Percentiles rank a stretch among this genome's conserved stretches.
Evolutionary conservation across 768 basidiomycete genomes (phyloP).

Genomic region (Podaxis rugospora): DNA sequence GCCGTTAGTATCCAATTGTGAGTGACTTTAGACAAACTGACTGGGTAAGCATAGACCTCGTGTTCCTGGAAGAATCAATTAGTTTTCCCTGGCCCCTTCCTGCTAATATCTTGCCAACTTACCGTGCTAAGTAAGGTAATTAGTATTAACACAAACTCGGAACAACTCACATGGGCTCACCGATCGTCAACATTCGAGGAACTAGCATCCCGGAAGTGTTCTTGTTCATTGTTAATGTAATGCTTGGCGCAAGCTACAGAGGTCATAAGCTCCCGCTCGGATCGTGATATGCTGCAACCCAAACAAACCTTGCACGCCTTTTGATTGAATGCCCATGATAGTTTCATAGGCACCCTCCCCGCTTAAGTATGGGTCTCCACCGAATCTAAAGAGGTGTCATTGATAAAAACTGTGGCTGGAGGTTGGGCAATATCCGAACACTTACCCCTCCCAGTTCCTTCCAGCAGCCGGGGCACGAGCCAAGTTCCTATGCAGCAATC

Average conservation of each 20-base stretch:
- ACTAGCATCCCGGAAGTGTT: slow-evolving; percentile 38
- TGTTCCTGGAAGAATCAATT: slow-evolving; percentile 32
- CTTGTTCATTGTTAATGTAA: slow-evolving; percentile 45
- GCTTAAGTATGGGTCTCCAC: slow-evolving; percentile 49
- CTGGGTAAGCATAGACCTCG: slow-evolving; percentile 53
- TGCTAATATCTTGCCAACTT: slow-evolving; percentile 7
- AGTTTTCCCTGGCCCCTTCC: background rate
- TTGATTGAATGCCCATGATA: slow-evolving; percentile 45
- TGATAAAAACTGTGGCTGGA: background rate
- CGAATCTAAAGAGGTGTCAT: slow-evolving; percentile 28
- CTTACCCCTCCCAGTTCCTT: slow-evolving; percentile 49
- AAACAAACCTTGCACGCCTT: slow-evolving; percentile 41
- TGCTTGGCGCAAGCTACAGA: slow-evolving; percentile 37
- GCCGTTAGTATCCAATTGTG: background rate
- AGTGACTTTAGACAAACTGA: slow-evolving; percentile 17
- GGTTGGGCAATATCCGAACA: background rate
- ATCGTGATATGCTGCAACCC: background rate
- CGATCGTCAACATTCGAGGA: slow-evolving; percentile 41
- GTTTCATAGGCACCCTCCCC: slow-evolving; percentile 54
- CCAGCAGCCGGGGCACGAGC: slow-evolving; percentile 43
- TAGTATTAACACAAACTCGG: background rate
- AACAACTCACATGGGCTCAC: slow-evolving; percentile 18
- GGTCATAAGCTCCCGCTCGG: background rate
- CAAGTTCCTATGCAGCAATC: slow-evolving; percentile 30
- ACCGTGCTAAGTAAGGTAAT: slow-evolving; percentile 26